Base-by-base conservation (phyloP, 179 eudicot genomes). In the Corrigiola litoralis region DNA sequence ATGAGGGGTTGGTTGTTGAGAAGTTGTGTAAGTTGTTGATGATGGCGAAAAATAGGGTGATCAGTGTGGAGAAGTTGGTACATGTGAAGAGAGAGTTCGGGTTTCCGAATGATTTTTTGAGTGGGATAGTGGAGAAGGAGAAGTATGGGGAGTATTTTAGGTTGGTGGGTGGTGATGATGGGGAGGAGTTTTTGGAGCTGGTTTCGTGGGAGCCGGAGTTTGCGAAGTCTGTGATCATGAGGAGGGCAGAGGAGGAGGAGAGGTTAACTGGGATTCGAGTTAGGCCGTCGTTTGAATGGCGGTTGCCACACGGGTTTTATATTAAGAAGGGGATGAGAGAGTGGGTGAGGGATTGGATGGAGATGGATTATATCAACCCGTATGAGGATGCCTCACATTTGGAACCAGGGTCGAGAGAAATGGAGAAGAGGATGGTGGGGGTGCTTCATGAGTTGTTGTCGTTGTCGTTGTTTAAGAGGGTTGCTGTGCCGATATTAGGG, bases 331-430 rank as follows among this genome's bases (percentile, higher is more conserved):
- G 78, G 54, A 90, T 90, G 97, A 85, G 97, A 70, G 97, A 92
- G 58, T 92, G 98, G 98, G 75, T 83, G 32, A 73, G 95, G 67
- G 95, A 92, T 80, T 92, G 98, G 98, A 75, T 87, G 79, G 98
- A 90, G 74, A 77, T 86, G 62, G 95, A 92, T 0, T 92, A 92
- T 58, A 70, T 87, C 24, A 90, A 87, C 4, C 98, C 98, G 0
- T 92, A 90, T 59, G 90, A 79, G 6, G 90, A 90, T 79, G 80
- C 81, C 0, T 81, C 84, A 0, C 24, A 63, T 49, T 76, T 88
- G 67, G 84, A 82, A 24, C 80, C 70, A 4, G 67, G 80, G 6
- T 90, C 97, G 0, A 79, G 65, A 5, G 95, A 87, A 63, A 90
- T 87, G 94, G 98, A 92, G 80, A 94, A 90, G 82, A 77, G 96